These are phyloP conservation scores for Ajuga chamaepitys DNA, from an alignment of 257 asterid genomes.

Conservation along the genomic window DNA sequence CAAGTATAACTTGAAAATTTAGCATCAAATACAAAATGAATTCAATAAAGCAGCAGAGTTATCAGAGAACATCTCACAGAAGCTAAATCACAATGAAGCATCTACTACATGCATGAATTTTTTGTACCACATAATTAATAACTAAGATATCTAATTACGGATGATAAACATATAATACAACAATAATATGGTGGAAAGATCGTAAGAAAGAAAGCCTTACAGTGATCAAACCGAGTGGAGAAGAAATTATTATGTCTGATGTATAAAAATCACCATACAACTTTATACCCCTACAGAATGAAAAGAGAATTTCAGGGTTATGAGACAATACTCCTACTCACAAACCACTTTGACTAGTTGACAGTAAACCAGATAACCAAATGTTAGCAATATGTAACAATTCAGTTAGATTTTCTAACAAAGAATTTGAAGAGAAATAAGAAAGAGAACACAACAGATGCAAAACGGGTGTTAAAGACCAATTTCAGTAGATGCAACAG, in stretches of 20 bases:
- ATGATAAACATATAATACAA: neutral
- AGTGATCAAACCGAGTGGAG: constrained; percentile 86
- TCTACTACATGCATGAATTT: neutral
- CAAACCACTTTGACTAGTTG: constrained; percentile 2
- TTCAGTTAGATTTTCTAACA: too few species aligned
- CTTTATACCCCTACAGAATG: constrained; percentile 51
- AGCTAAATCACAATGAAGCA: constrained; percentile 4
- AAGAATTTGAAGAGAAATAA: neutral
- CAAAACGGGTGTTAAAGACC: too few species aligned
- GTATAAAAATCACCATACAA: constrained; percentile 78
- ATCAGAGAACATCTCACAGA: neutral
- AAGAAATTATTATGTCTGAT: constrained; percentile 88
- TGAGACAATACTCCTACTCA: neutral
- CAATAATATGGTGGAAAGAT: neutral
- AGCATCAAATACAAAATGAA: neutral
- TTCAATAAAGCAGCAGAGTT: neutral
- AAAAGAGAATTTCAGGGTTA: neutral
- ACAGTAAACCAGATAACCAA: neutral
- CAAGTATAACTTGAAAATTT: neutral
- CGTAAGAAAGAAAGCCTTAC: constrained; percentile 37
- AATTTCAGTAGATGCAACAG: too few species aligned
- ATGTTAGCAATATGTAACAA: too few species aligned
- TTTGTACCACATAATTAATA: neutral
- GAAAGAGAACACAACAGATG: too few species aligned
- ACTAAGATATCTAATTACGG: neutral